phyloP scores from a whole-genome alignment of 2,329 filamentous ascomycete genomes.

The Colletotrichum plurivorum region DNA sequence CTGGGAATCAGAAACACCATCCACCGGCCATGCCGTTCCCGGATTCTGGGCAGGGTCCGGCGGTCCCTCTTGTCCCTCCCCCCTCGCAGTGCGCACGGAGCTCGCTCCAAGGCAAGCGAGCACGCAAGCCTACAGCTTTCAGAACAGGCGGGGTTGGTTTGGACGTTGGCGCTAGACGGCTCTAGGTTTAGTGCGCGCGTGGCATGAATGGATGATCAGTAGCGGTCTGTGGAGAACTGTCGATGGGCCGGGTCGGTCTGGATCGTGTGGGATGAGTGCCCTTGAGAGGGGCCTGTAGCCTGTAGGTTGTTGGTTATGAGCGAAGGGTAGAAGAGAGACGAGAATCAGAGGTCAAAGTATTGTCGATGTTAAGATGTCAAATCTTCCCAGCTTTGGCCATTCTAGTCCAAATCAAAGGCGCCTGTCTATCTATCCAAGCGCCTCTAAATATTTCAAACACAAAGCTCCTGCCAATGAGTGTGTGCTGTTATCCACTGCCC shows the following conservation, averaged over 20 bases:
- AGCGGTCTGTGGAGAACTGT: slow-evolving; percentile 20
- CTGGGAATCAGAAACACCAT: slow-evolving; percentile 18
- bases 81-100: not conserved
- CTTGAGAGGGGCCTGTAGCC: no score
- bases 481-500: not conserved
- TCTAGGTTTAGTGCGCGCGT: slow-evolving; percentile 7
- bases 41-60: slow-evolving; percentile 10
- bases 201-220: slow-evolving; percentile 25
- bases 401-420: not conserved
- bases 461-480: not conserved
- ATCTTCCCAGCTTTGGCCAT: not conserved
- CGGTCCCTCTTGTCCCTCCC: not conserved
- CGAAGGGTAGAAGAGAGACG: not conserved
- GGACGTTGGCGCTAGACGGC: slow-evolving; percentile 20
- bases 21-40: not conserved
- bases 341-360: not conserved
- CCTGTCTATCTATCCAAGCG: not conserved
- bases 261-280: not conserved
- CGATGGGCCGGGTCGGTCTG: not conserved
- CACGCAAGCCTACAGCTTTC: no score
- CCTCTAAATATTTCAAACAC: no score
- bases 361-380: not conserved
- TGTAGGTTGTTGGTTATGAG: not conserved
- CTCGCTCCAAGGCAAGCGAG: not conserved
- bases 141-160: not conserved